These are phyloP conservation scores for Manihot esculenta DNA, from an alignment of 441 rosid genomes.

Conservation along the genomic window DNA sequence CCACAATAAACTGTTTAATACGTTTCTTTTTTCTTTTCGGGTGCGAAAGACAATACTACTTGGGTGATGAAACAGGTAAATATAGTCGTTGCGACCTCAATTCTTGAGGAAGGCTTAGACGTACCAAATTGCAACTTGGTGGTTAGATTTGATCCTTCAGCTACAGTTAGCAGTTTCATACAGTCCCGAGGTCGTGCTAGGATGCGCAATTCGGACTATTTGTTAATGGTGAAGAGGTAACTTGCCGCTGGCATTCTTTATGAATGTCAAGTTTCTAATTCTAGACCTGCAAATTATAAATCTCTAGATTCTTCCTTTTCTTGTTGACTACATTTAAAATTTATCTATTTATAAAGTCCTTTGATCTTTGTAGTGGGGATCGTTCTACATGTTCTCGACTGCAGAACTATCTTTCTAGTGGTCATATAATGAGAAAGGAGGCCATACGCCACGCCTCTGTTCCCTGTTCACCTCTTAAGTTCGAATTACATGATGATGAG, in stretches of 20 bases:
- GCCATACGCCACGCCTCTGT: slow-evolving; percentile 52
- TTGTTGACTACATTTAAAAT: background rate
- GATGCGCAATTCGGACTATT: slow-evolving; percentile 77
- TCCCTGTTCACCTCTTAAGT: slow-evolving; percentile 56
- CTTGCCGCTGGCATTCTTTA: slow-evolving; percentile 9
- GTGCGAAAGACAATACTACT: background rate
- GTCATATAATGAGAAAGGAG: slow-evolving; percentile 76
- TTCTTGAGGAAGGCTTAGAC: slow-evolving; percentile 96
- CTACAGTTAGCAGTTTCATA: slow-evolving; percentile 83
- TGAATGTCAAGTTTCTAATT: background rate
- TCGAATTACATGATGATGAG: slow-evolving; percentile 34
- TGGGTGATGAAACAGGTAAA: slow-evolving; percentile 59
- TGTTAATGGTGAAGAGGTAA: slow-evolving; percentile 75
- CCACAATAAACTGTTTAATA: background rate
- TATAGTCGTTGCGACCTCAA: slow-evolving; percentile 82
- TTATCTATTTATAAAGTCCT: background rate
- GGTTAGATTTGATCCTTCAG: slow-evolving; percentile 76
- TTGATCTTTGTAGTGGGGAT: slow-evolving; percentile 52
- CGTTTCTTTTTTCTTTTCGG: background rate
- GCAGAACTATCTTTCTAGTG: slow-evolving; percentile 57
- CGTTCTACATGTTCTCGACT: slow-evolving; percentile 43
- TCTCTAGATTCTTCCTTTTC: background rate
- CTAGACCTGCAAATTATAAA: background rate
- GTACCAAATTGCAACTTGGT: slow-evolving; percentile 90
- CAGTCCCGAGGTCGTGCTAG: slow-evolving; percentile 97